Conservation (phyloP, 2,329 filamentous ascomycete genomes). For the Xylaria sp. region DNA sequence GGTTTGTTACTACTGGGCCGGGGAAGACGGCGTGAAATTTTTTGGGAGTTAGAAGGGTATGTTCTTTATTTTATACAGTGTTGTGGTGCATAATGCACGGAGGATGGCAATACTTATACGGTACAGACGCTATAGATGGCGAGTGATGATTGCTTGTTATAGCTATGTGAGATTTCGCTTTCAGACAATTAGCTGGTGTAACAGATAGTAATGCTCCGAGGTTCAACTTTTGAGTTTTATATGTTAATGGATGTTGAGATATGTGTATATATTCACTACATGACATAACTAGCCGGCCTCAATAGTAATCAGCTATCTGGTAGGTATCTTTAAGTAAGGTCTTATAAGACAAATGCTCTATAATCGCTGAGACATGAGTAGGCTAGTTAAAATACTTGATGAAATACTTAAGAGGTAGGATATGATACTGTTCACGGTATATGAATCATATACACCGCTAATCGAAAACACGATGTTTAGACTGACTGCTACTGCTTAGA, state of each 20-base stretch:
- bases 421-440: too few relatives aligned
- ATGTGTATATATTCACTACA: background rate
- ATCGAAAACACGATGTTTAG: too few relatives aligned
- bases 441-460: too few relatives aligned
- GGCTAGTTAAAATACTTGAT: too few relatives aligned
- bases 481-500: background rate
- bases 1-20: slow-evolving; percentile 15
- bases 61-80: background rate
- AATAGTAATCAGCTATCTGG: background rate
- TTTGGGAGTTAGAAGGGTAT: background rate
- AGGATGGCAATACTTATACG: background rate
- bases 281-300: background rate
- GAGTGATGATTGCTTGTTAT: background rate
- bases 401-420: too few relatives aligned
- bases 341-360: background rate
- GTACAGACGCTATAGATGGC: background rate
- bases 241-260: background rate
- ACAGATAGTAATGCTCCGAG: background rate
- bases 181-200: background rate
- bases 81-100: background rate
- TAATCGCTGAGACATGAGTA: background rate
- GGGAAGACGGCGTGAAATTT: background rate
- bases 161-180: background rate
- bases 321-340: too few relatives aligned
- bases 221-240: background rate